Conservation (phyloP, 139 green algal species). For the Closterium sp. region DNA sequence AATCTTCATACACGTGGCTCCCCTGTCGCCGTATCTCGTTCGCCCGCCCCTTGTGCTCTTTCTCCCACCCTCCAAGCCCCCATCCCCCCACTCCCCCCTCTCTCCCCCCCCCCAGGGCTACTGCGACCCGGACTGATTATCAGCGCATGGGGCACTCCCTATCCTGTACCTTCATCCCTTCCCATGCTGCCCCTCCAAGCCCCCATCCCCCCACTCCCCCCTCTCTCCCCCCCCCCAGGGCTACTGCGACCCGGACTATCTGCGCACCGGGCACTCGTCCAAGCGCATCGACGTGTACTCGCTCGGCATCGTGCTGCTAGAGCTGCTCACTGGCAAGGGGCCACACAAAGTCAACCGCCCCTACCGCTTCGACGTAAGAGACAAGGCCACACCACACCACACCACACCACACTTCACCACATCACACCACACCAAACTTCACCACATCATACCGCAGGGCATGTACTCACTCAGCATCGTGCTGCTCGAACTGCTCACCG, state of each 20-base stretch:
- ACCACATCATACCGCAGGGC: background rate
- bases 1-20: too few relatives aligned
- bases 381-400: too few relatives aligned
- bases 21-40: too few relatives aligned
- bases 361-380: background rate
- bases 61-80: too few relatives aligned
- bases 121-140: too few relatives aligned
- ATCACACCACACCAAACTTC: too few relatives aligned
- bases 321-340: background rate
- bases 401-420: background rate
- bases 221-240: background rate
- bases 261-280: background rate
- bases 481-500: background rate
- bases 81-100: too few relatives aligned
- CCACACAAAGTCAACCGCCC: background rate
- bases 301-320: background rate
- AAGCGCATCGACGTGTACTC: background rate
- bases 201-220: too few relatives aligned
- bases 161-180: too few relatives aligned
- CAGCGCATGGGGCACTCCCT: too few relatives aligned
- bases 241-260: slow-evolving; percentile 1
- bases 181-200: background rate
- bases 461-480: background rate
- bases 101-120: background rate
- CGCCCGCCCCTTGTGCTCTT: too few relatives aligned